A percentile compares a stretch with the other conserved stretches of the same genome.
Evolutionary conservation across 164 flowering plant genomes (phyloP).

Genomic region (Protea cynaroides): DNA sequence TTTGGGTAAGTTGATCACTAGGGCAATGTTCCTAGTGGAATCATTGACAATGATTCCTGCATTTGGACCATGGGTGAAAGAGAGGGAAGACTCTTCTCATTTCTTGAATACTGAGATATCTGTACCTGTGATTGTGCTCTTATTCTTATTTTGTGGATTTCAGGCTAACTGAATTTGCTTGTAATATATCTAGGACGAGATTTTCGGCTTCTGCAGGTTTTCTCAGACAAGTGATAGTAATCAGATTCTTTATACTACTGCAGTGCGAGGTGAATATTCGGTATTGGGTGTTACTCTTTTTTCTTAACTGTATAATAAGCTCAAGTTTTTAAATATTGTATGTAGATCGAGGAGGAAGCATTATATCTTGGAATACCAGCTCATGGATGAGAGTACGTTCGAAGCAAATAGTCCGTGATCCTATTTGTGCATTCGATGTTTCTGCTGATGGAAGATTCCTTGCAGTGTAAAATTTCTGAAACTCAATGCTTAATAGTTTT

Average conservation of each 20-base stretch:
- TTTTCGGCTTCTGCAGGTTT: constrained; percentile 73
- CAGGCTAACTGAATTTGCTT: neutral
- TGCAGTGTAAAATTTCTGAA: constrained; percentile 54
- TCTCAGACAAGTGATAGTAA: constrained; percentile 35
- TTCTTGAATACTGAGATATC: neutral
- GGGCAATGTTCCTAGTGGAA: too few species aligned
- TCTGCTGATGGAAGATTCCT: constrained; percentile 76
- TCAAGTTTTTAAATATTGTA: constrained; percentile 4
- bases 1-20: too few species aligned
- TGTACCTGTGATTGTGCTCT: neutral
- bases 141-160: neutral
- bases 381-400: constrained; percentile 64
- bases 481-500: constrained; percentile 4
- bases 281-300: neutral
- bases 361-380: constrained; percentile 63
- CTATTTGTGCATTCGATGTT: constrained; percentile 69
- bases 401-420: constrained; percentile 51
- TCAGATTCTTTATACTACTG: constrained; percentile 56
- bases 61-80: neutral
- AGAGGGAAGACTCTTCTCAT: neutral
- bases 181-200: constrained; percentile 59
- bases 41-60: neutral
- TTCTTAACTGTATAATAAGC: constrained; percentile 1
- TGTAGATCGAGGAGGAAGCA: constrained; percentile 59
- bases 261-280: constrained; percentile 47